A percentile compares a stretch with the other conserved stretches of the same genome.
Evolutionary conservation across 2,329 filamentous ascomycete species (phyloP).

Genomic region (Ascochyta fabae): DNA sequence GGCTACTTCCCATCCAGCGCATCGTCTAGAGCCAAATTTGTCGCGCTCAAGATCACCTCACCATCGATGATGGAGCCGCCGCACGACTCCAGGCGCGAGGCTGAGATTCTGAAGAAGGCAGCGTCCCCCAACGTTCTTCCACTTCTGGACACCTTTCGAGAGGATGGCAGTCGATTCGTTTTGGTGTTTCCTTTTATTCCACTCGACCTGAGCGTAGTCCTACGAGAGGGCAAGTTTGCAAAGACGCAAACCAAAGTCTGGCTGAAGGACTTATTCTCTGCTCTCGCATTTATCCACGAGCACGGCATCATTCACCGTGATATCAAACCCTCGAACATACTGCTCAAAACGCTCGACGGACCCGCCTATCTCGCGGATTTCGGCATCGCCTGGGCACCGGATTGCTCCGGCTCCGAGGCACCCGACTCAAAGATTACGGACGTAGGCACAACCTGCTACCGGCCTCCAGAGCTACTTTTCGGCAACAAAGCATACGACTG

Average conservation of each 20-base stretch:
- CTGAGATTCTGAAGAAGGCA: constrained; percentile 70
- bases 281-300: constrained; percentile 73
- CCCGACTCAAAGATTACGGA: constrained; percentile 79
- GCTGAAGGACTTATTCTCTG: constrained; percentile 73
- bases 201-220: constrained; percentile 71
- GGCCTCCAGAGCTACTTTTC: constrained; percentile 89
- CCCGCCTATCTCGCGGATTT: constrained; percentile 88
- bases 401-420: constrained; percentile 65
- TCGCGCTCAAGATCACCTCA: constrained; percentile 86
- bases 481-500: constrained; percentile 75
- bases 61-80: constrained; percentile 76
- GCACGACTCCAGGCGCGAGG: constrained; percentile 82
- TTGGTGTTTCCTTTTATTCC: constrained; percentile 86
- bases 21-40: constrained; percentile 42
- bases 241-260: constrained; percentile 53
- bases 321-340: constrained; percentile 88
- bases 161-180: constrained; percentile 74
- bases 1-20: constrained; percentile 37
- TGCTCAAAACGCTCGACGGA: constrained; percentile 70
- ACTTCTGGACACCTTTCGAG: constrained; percentile 73
- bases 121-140: constrained; percentile 66
- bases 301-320: constrained; percentile 88
- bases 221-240: constrained; percentile 57
- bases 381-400: constrained; percentile 83
- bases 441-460: constrained; percentile 90